Conservation (phyloP, 169 alveolate genomes). For the Plasmodium vivax region DNA sequence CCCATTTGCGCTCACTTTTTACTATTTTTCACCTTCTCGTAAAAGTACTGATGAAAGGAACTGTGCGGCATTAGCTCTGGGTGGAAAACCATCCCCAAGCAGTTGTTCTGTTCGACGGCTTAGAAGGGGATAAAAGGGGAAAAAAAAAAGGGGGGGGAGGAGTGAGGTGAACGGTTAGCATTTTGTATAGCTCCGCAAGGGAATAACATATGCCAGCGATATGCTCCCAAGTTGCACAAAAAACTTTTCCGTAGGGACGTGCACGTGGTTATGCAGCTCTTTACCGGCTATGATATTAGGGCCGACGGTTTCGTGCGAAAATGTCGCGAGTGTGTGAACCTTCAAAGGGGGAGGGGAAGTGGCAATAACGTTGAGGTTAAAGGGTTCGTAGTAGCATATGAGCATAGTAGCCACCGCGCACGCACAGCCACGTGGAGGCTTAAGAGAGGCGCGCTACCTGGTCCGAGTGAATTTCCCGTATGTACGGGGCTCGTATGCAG, state of each 20-base stretch:
- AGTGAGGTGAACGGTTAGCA: background rate
- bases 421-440: background rate
- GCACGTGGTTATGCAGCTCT: background rate
- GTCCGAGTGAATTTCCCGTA: slow-evolving; percentile 32
- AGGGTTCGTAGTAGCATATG: background rate
- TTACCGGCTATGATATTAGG: slow-evolving; percentile 45
- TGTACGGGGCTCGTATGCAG: slow-evolving; percentile 71
- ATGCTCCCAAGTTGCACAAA: background rate
- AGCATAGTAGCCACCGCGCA: too few species aligned
- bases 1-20: background rate
- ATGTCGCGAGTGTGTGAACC: slow-evolving; percentile 54
- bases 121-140: background rate
- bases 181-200: background rate
- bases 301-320: slow-evolving; percentile 41
- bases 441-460: slow-evolving; percentile 14
- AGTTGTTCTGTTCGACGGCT: slow-evolving; percentile 68
- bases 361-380: background rate
- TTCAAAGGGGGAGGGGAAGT: background rate
- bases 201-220: background rate
- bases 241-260: background rate
- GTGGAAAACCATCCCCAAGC: slow-evolving; percentile 55
- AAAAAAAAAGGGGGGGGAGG: background rate
- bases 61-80: slow-evolving; percentile 68
- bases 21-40: slow-evolving; percentile 41
- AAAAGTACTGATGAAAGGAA: slow-evolving; percentile 47